Base-by-base conservation (phyloP, 192 early-diverging fungal genomes). In the Coemansia nantahalensis region DNA sequence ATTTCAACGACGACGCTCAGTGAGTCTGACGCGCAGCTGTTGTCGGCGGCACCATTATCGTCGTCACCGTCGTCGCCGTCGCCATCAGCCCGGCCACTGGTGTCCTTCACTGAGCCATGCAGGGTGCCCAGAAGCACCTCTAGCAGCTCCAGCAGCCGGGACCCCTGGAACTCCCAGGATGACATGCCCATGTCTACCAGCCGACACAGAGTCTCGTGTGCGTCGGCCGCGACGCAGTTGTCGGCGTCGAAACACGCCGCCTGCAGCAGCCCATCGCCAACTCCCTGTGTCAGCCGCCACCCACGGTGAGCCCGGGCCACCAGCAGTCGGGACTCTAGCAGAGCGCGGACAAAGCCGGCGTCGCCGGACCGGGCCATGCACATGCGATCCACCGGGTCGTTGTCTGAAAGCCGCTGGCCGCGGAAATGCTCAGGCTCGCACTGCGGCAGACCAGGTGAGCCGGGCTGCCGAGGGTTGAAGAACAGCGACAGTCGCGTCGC, bases 211-310 rank as follows among this genome's bases (percentile, higher is more conserved):
- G 51, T 22, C 8, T 51, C 24, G 12, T 23, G 34, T 28, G 51
- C 65, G 30, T 46, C 3, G n/a, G 34, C 26, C 4, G 55, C 57
- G 15, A 39, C 14, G 15, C 28, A 12, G 16, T 22, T 7, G 30
- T 55, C 52, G 14, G 17, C 1, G 11, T 45, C 42, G 5, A 50
- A 22, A 45, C 56, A 59, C 51, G 51, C 26, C 1, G 45, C 34
- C 14, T 42, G 45, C 18, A 68, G 40, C 21, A 68, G 33, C 15
- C 47, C 18, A 14, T 68, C 52, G 0, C 65, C 65, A 23, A 60
- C 31, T 31, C 43, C 39, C 15, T 55, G 65, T 17, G 65, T 60
- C 15, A 68, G 57, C 37, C 16, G 43, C 65, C 65, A 68, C 13
- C 65, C 65, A 16, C 32, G 15, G 18, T 45, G 21, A 14, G 45